phyloP scores from a whole-genome alignment of 805 yeast genomes.

The Teunomyces gatunensis region DNA sequence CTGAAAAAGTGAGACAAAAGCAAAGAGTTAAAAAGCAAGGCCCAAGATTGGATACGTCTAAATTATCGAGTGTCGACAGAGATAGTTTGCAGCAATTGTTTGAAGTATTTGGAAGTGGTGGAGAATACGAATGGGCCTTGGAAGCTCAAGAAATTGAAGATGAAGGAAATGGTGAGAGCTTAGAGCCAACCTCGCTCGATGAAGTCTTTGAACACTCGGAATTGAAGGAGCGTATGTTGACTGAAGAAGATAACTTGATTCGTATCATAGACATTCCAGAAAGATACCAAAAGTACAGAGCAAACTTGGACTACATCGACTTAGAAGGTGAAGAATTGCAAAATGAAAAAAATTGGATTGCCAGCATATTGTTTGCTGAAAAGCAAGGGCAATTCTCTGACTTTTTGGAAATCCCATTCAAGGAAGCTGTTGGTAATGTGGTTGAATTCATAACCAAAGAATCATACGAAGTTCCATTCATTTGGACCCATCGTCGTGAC shows the following conservation, averaged over 20 bases:
- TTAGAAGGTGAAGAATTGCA: constrained; percentile 66
- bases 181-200: constrained; percentile 62
- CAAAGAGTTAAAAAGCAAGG: constrained; percentile 33
- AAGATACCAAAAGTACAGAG: constrained; percentile 78
- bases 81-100: constrained; percentile 90
- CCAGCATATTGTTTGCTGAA: constrained; percentile 58
- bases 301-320: constrained; percentile 63
- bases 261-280: constrained; percentile 90
- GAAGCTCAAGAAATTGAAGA: constrained; percentile 78
- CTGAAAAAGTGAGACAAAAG: constrained; percentile 28
- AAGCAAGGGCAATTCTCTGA: constrained; percentile 46
- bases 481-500: constrained; percentile 94
- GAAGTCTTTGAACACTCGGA: constrained; percentile 96
- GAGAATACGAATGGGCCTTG: constrained; percentile 96
- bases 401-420: constrained; percentile 50
- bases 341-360: constrained; percentile 78
- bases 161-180: constrained; percentile 50
- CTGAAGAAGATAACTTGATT: constrained; percentile 86
- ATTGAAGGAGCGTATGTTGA: constrained; percentile 83
- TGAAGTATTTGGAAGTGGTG: constrained; percentile 96
- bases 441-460: constrained; percentile 74
- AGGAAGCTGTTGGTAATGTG: constrained; percentile 66
- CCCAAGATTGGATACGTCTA: constrained; percentile 53
- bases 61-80: constrained; percentile 67
- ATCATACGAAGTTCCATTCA: constrained; percentile 86